Base-by-base conservation (phyloP, 139 green algal genomes). In the Desmodesmus armatus region DNA sequence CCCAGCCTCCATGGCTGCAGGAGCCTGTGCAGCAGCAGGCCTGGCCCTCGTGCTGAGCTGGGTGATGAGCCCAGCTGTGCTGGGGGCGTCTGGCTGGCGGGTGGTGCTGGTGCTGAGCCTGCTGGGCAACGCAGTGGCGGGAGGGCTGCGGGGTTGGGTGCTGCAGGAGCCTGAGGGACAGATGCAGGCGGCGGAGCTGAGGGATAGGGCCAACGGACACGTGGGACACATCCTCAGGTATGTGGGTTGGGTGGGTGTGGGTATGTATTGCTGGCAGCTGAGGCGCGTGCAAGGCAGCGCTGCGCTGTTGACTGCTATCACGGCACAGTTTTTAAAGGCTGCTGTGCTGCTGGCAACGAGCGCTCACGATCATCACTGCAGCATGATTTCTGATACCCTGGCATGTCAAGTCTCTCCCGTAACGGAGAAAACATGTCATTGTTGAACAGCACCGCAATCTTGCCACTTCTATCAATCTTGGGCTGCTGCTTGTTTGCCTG, bases 111-210 rank as follows among this genome's bases (percentile, higher is more conserved):
- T 40, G 7, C 27, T n/a, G 35, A 55, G 44, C 27, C 25, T 85
- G 66, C 29, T 79, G 37, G 80, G 27, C 3, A 58, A 80, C 25
- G 67, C 31, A 2, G 47, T 69, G 21, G 71, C 21, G 17, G 47
- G 5, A 29, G 33, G 27, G 17, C 23, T 85, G 65, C 23, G 80
- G 44, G 66, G 47, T 5, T 79, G n/a, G 21, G 25, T 79, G 9
- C 67, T 85, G 66, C 66, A 69, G 44, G 66, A 85, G 19, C 66
- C 80, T 25, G 80, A 85, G 66, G 29, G 37, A 15, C n/a, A 31
- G 25, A 72, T 79, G 66, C 70, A 11, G 13, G 35, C 66, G 0
- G 80, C 80, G 4, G 80, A 79, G 35, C 9, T 79, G 31, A 31
- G 11, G 5, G 80, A 85, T 21, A 51, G 80, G 80, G 21, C 47